Percentiles rank a stretch among this genome's conserved stretches.
Conservation (phyloP, 2,329 filamentous ascomycete species). For the Xylaria sp. region DNA sequence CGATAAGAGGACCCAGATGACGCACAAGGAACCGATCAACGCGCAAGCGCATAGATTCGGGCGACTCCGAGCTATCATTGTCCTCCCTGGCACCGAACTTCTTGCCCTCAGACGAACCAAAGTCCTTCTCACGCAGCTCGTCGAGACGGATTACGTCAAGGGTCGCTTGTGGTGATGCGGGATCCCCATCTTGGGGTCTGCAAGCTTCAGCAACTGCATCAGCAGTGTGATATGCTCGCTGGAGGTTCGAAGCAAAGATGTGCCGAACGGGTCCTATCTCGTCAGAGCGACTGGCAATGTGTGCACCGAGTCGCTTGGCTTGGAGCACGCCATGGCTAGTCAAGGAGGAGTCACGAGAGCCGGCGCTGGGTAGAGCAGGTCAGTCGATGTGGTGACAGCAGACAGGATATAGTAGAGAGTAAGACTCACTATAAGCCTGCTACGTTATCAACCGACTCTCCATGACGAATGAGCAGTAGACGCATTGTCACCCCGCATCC, state of each 20-base stretch:
- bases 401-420: not conserved
- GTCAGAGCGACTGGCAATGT: conserved; percentile 43
- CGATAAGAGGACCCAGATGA: conserved; percentile 55
- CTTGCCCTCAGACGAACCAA: conserved; percentile 65
- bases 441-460: conserved; percentile 86
- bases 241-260: conserved; percentile 73
- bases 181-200: not conserved
- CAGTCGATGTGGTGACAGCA: not conserved
- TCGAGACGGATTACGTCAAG: conserved; percentile 38
- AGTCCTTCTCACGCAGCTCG: conserved; percentile 67
- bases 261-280: conserved; percentile 43
- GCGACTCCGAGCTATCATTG: conserved; percentile 57
- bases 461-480: conserved; percentile 77
- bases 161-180: not conserved
- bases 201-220: conserved; percentile 58
- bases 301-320: conserved; percentile 61
- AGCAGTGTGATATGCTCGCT: conserved; percentile 68
- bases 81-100: conserved; percentile 41
- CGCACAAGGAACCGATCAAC: conserved; percentile 61
- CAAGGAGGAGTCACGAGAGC: conserved; percentile 71
- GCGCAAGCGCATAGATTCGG: conserved; percentile 59
- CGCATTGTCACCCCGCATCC: conserved; percentile 35
- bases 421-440: conserved; percentile 62
- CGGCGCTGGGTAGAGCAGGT: conserved; percentile 51
- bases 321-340: conserved; percentile 80